phyloP scores from a whole-genome alignment of 805 yeast species.

The Schizosaccharomyces cryophilus region DNA sequence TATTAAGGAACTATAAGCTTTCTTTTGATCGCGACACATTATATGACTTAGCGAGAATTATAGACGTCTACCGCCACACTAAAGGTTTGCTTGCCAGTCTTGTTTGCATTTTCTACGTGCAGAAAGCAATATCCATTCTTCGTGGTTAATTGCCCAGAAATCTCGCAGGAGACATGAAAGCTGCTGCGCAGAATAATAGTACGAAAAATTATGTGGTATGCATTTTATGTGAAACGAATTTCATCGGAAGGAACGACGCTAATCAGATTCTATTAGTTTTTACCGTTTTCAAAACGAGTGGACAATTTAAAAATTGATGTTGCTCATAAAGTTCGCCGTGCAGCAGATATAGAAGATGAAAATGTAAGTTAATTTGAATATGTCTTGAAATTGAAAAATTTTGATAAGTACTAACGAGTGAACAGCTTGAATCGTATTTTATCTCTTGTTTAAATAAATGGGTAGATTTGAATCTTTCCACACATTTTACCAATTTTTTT shows the following conservation, averaged over 20 bases:
- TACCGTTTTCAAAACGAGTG: slow-evolving; percentile 59
- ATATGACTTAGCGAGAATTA: too few relatives aligned
- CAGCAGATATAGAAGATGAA: slow-evolving; percentile 11
- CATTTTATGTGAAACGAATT: neutral
- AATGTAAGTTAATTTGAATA: slow-evolving; percentile 4
- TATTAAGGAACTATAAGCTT: too few relatives aligned
- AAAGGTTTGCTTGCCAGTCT: too few relatives aligned
- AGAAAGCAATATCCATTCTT: neutral
- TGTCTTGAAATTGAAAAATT: neutral
- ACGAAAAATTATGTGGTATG: neutral
- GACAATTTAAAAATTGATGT: slow-evolving; percentile 73
- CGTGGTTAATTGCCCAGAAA: neutral
- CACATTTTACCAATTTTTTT: slow-evolving; percentile 38
- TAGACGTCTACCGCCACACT: too few relatives aligned
- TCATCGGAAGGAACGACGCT: neutral
- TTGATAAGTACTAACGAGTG: neutral
- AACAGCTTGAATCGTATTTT: slow-evolving; percentile 29
- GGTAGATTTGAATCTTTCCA: slow-evolving; percentile 65
- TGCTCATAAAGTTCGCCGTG: slow-evolving; percentile 12
- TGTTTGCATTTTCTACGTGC: neutral
- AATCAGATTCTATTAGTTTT: neutral
- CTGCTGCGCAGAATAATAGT: neutral
- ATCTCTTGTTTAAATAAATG: slow-evolving; percentile 60
- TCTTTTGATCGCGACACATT: too few relatives aligned
- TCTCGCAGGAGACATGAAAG: neutral